These are phyloP conservation scores for Pelargonium cotyledonis DNA, from an alignment of 441 rosid genomes.

Conservation along the genomic window DNA sequence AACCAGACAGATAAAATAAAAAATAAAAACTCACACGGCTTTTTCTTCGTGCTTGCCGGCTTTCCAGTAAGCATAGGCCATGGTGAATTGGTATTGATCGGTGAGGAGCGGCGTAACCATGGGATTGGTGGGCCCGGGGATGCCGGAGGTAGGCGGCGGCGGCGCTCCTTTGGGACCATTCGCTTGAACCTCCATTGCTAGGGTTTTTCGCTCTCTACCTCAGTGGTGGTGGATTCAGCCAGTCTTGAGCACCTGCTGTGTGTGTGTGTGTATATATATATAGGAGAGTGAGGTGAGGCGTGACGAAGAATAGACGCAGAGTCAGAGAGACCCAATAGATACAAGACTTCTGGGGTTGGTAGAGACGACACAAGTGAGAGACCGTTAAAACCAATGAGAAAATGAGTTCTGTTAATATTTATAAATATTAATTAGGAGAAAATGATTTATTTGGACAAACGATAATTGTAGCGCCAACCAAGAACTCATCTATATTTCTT, in stretches of 20 bases:
- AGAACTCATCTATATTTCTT: too few relatives aligned
- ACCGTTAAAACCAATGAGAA: conserved; percentile 2
- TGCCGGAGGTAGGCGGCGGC: conserved; percentile 23
- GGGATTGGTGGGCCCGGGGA: conserved; percentile 58
- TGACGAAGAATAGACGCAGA: neutral
- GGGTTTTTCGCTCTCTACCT: neutral
- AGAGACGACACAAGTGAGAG: neutral
- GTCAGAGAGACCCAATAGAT: neutral
- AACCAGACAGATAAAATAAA: neutral
- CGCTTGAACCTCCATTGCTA: conserved; percentile 31
- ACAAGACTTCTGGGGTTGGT: neutral
- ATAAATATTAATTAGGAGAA: neutral
- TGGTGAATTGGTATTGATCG: conserved; percentile 91
- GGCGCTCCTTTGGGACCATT: conserved; percentile 30
- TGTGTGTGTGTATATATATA: neutral
- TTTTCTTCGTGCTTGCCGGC: conserved; percentile 73
- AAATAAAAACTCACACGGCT: conserved; percentile 51
- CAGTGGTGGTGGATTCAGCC: neutral
- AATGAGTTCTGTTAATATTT: neutral
- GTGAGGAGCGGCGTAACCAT: conserved; percentile 81
- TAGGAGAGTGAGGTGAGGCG: neutral
- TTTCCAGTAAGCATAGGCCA: conserved; percentile 95
- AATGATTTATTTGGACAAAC: too few relatives aligned
- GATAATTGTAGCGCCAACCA: too few relatives aligned
- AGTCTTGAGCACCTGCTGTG: neutral